Evolutionary conservation across 257 asterid genomes (phyloP).

Genomic region (Solanum commersonii): DNA sequence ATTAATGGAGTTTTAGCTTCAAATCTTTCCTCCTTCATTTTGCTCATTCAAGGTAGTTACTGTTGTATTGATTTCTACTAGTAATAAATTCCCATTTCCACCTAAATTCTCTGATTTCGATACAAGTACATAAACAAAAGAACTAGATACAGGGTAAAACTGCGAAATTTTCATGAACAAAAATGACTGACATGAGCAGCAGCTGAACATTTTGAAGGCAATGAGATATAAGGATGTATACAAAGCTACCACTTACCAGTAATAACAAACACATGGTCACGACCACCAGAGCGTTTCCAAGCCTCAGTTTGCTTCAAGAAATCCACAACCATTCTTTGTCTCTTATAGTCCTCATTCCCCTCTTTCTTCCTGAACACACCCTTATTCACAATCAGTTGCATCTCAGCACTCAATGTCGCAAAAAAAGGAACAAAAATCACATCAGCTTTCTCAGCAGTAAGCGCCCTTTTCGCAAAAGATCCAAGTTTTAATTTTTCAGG

Average conservation of each 20-base stretch:
- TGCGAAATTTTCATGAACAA: background rate
- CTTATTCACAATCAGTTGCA: constrained; percentile 64
- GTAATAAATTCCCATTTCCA: background rate
- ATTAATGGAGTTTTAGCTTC: background rate
- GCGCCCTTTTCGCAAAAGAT: constrained; percentile 68
- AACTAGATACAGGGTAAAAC: background rate
- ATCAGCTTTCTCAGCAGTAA: constrained; percentile 50
- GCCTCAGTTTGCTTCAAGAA: constrained; percentile 56
- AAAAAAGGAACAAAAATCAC: constrained; percentile 90
- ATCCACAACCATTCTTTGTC: constrained; percentile 76
- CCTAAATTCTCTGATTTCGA: background rate
- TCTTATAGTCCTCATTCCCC: constrained; percentile 74
- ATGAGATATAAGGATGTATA: background rate
- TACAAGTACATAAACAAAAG: background rate
- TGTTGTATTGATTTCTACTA: background rate
- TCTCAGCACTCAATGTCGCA: constrained; percentile 83
- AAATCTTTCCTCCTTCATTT: background rate
- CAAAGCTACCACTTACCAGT: constrained; percentile 66
- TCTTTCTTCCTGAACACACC: constrained; percentile 80
- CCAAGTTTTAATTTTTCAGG: constrained; percentile 28
- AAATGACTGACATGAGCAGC: background rate
- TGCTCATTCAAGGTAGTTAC: background rate
- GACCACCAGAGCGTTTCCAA: constrained; percentile 86
- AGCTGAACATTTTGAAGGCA: background rate
- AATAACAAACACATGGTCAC: constrained; percentile 86